These are phyloP conservation scores for Neurospora crassa DNA, from an alignment of 2,329 filamentous ascomycete genomes.

Conservation along the genomic window DNA sequence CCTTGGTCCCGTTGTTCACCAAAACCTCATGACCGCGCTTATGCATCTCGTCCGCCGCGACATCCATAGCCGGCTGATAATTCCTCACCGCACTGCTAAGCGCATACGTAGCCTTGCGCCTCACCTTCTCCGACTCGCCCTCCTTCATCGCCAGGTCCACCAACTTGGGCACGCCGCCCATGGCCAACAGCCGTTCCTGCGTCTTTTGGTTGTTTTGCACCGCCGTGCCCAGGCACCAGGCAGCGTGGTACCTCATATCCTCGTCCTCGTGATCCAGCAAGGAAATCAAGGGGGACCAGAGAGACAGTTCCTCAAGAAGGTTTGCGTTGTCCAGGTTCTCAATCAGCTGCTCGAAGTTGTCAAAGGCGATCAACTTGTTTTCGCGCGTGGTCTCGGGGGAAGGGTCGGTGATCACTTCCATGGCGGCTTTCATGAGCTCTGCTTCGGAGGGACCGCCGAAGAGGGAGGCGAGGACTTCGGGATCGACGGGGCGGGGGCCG, in stretches of 20 bases:
- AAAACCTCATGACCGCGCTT: constrained; percentile 39
- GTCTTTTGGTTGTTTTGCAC: constrained; percentile 90
- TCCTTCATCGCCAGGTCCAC: constrained; percentile 53
- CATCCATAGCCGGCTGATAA: constrained; percentile 74
- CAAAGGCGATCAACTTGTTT: constrained; percentile 74
- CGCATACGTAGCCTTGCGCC: constrained; percentile 83
- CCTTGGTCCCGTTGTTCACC: constrained; percentile 33
- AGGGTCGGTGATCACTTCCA: constrained; percentile 60
- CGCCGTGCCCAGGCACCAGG: constrained; percentile 90
- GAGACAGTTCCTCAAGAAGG: constrained; percentile 66
- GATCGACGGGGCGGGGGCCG: constrained; percentile 41
- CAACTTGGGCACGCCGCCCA: constrained; percentile 61
- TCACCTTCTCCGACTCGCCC: constrained; percentile 51
- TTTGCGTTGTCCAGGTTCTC: constrained; percentile 95
- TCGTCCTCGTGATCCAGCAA: constrained; percentile 58
- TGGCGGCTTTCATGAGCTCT: constrained; percentile 79
- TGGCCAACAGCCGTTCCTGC: constrained; percentile 59
- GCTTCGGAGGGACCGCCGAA: constrained; percentile 83
- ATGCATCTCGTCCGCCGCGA: constrained; percentile 51
- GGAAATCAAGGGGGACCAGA: constrained; percentile 74
- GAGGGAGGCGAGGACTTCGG: constrained; percentile 62
- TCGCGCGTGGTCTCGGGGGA: constrained; percentile 54
- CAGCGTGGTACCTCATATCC: constrained; percentile 73
- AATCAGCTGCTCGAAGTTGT: constrained; percentile 90
- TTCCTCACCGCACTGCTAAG: constrained; percentile 71